Evolutionary conservation across 495 filamentous ascomycete genomes (phyloP).

Genomic region (Margaritispora aquatica): DNA sequence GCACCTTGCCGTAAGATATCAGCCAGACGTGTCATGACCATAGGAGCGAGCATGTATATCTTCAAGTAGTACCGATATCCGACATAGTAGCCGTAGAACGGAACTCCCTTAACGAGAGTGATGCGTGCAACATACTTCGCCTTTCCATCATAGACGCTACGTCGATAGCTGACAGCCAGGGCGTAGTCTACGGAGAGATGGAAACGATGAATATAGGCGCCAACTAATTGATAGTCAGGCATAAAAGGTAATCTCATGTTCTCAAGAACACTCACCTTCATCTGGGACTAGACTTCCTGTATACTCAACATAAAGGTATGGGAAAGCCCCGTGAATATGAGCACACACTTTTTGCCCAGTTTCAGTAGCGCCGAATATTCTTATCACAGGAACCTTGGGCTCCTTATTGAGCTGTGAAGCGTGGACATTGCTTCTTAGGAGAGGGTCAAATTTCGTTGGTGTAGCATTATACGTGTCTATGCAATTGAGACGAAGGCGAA

Average conservation of each 20-base stretch:
- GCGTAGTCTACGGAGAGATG: conserved; percentile 82
- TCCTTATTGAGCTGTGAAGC: conserved; percentile 45
- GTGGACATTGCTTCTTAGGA: conserved; percentile 51
- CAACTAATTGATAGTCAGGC: conserved; percentile 40
- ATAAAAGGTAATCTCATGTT: not conserved
- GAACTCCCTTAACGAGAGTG: conserved; percentile 84
- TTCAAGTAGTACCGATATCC: conserved; percentile 91
- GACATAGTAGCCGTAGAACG: conserved; percentile 92
- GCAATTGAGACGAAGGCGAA: conserved; percentile 87
- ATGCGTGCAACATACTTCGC: conserved; percentile 80
- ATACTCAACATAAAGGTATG: conserved; percentile 91
- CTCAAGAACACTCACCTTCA: conserved; percentile 45
- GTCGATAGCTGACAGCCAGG: conserved; percentile 71
- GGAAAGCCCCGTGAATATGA: conserved; percentile 93
- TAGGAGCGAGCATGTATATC: conserved; percentile 84
- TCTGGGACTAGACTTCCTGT: conserved; percentile 58
- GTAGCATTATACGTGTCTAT: conserved; percentile 85
- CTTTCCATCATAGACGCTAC: conserved; percentile 62
- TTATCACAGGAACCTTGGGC: conserved; percentile 77
- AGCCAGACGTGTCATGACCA: conserved; percentile 71
- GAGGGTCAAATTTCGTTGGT: conserved; percentile 77
- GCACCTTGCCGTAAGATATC: conserved; percentile 82
- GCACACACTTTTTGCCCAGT: conserved; percentile 95
- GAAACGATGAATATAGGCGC: conserved; percentile 61
- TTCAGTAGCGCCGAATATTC: conserved; percentile 90